Evolutionary conservation across 768 basidiomycete genomes (phyloP), one percentile per base, ranked within the genome.

Genomic region (Phylloporus rhodoxanthus): DNA sequence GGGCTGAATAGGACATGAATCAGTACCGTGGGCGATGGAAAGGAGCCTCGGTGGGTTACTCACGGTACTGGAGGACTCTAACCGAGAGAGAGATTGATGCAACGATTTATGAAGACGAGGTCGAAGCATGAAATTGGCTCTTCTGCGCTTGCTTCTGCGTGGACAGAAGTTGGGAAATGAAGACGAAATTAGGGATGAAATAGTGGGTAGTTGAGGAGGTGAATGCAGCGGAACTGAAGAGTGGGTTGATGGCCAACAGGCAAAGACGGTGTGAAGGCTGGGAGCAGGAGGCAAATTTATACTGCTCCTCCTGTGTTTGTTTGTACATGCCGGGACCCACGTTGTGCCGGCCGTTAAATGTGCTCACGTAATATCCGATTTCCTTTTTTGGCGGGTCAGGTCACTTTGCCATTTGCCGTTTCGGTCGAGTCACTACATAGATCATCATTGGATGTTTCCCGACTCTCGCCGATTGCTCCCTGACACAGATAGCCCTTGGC

Each of bases 111-210:
- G 75, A 74, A 82, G 80, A 77, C 81, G 82, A 81, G 85, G 85
- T 79, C 85, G 86, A 88, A 87, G 87, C 87, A 91, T 91, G 87
- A 89, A 91, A 67, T 57, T 57, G 43, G 54, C 47, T 67, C 66
- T 68, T 65, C 65, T 67, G 62, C 59, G 51, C 62, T 62, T 57
- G 64, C 61, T 52, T 56, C 52, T 58, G 52, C 45, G 53, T 53
- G 43, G 54, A 69, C 68, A 67, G 67, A 70, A 68, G 64, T 52
- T 52, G 52, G 44, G n/a, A 37, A 40, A 47, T 43, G 43, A 37
- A 17, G n/a, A 38, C 19, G 37, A 20, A 42, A 40, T 55, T 65
- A 59, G 52, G 43, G 62, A 53, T 54, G 60, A 52, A 67, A 67
- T 67, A 43, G 62, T 67, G 63, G 58, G 50, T 54, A 44, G 30